Conservation (phyloP, 2,329 filamentous ascomycete species). For the Dissoconium aciculare region DNA sequence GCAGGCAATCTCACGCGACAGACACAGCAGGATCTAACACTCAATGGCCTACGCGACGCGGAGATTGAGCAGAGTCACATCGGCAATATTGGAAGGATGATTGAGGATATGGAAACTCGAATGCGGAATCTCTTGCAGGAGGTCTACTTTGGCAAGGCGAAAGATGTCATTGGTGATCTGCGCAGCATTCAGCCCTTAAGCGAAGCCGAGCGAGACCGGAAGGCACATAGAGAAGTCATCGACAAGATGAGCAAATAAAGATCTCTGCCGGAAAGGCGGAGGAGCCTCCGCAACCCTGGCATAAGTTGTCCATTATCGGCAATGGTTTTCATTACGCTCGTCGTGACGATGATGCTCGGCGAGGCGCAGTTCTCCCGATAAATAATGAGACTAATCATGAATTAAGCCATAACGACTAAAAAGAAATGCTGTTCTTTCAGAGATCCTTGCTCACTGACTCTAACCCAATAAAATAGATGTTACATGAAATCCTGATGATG, state of each 20-base stretch:
- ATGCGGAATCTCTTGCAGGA: conserved; percentile 97
- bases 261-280: no score
- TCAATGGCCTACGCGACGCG: conserved; percentile 30
- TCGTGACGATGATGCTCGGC: no score
- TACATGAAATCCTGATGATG: no score
- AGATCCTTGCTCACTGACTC: no score
- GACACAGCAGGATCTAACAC: conserved; percentile 77
- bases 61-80: conserved; percentile 88
- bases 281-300: no score
- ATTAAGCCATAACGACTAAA: no score
- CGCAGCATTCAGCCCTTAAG: conserved; percentile 75
- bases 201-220: conserved; percentile 68
- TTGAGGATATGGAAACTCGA: conserved; percentile 99
- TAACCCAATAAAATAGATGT: no score
- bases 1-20: conserved; percentile 97
- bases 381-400: no score
- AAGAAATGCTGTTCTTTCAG: no score
- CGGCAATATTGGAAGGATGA: conserved; percentile 80
- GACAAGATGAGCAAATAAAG: conserved; percentile 30
- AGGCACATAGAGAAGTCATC: conserved; percentile 81
- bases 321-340: no score
- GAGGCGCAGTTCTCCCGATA: no score
- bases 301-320: no score
- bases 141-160: conserved; percentile 98
- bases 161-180: conserved; percentile 92